These are phyloP conservation scores for Calocera viscosa DNA, from an alignment of 768 basidiomycete species.

Conservation along the genomic window DNA sequence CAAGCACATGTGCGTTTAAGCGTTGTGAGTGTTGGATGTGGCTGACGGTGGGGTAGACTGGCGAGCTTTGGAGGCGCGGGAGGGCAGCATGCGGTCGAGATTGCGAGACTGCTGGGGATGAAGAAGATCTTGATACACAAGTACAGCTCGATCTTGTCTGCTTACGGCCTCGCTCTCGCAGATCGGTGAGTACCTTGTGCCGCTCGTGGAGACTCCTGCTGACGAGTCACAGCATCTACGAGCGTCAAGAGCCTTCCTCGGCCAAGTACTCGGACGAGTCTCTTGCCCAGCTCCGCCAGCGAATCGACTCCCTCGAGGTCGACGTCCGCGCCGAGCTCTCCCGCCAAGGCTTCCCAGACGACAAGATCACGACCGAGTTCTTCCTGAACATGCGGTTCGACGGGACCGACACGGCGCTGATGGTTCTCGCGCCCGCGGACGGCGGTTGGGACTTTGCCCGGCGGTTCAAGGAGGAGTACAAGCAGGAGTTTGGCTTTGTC, in stretches of 20 bases:
- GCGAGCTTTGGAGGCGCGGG: slow-evolving; percentile 85
- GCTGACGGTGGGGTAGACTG: slow-evolving; percentile 38
- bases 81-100: slow-evolving; percentile 88
- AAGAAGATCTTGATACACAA: slow-evolving; percentile 78
- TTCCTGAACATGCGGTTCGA: slow-evolving; percentile 90
- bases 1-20: slow-evolving; percentile 45
- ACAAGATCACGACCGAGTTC: slow-evolving; percentile 60
- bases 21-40: neutral
- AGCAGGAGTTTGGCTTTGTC: slow-evolving; percentile 81
- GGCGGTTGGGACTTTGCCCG: slow-evolving; percentile 60
- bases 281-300: slow-evolving; percentile 40
- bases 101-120: slow-evolving; percentile 74
- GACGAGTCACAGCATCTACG: slow-evolving; percentile 46
- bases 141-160: slow-evolving; percentile 85
- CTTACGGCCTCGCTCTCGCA: slow-evolving; percentile 86
- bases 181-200: slow-evolving; percentile 39
- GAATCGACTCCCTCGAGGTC: slow-evolving; percentile 55
- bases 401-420: slow-evolving; percentile 84
- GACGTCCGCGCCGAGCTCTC: slow-evolving; percentile 55
- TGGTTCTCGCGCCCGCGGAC: slow-evolving; percentile 54
- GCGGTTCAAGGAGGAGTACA: slow-evolving; percentile 71
- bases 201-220: neutral
- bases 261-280: slow-evolving; percentile 57
- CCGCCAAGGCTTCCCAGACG: slow-evolving; percentile 67
- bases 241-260: slow-evolving; percentile 82